Percentiles rank a stretch among this genome's conserved stretches.
phyloP scores from a whole-genome alignment of 805 yeast genomes.

The Teunomyces kruisii region DNA sequence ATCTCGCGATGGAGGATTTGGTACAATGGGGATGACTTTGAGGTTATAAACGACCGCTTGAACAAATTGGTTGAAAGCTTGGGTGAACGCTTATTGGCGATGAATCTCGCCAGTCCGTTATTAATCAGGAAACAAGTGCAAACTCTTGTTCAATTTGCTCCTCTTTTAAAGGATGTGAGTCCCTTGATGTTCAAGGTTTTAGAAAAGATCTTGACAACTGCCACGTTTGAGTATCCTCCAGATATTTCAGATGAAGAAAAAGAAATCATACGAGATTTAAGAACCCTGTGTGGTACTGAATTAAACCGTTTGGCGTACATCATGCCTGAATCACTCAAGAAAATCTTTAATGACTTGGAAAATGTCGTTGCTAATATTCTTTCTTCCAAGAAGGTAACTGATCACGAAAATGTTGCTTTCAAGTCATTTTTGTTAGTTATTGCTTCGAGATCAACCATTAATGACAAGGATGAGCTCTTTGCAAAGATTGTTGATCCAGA shows the following conservation, averaged over 20 bases:
- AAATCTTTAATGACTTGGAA: constrained; percentile 80
- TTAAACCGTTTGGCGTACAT: constrained; percentile 88
- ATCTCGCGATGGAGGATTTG: constrained; percentile 94
- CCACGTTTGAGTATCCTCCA: constrained; percentile 78
- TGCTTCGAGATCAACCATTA: constrained; percentile 78
- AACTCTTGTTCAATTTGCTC: constrained; percentile 91
- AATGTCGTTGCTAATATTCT: constrained; percentile 72
- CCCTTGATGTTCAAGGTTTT: constrained; percentile 77
- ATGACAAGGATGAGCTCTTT: constrained; percentile 74
- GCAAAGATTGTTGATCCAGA: constrained; percentile 92
- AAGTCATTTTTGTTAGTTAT: constrained; percentile 89
- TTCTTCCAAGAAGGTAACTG: constrained; percentile 67
- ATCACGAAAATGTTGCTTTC: constrained; percentile 91
- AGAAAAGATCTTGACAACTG: constrained; percentile 79
- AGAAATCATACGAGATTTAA: constrained; percentile 79
- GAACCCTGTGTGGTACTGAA: constrained; percentile 93
- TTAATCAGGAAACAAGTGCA: constrained; percentile 83
- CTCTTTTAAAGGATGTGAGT: constrained; percentile 75
- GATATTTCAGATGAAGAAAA: constrained; percentile 67
- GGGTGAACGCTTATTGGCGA: constrained; percentile 70
- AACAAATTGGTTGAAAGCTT: constrained; percentile 61
- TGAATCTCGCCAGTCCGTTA: constrained; percentile 78
- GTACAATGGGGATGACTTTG: constrained; percentile 63
- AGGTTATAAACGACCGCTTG: constrained; percentile 50
- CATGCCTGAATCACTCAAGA: constrained; percentile 87